These are phyloP conservation scores for Parastagonospora nodorum DNA, from an alignment of 2,329 filamentous ascomycete genomes.

Conservation along the genomic window DNA sequence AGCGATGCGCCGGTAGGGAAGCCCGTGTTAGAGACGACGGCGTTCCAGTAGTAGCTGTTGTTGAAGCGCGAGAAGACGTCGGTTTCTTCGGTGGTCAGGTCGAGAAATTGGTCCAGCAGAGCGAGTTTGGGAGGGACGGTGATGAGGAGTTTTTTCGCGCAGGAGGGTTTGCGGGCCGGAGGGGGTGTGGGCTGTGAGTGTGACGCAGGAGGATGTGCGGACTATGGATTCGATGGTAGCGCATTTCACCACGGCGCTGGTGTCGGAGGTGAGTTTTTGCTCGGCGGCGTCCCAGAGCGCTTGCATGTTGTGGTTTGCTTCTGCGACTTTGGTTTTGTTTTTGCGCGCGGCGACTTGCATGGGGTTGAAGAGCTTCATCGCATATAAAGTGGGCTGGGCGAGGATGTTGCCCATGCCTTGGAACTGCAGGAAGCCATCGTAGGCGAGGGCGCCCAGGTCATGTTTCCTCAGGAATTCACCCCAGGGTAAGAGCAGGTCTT, in stretches of 20 bases:
- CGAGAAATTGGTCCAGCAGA: constrained; percentile 42
- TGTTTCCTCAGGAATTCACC: constrained; percentile 57
- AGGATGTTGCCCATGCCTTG: constrained; percentile 50
- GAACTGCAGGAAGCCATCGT: constrained; percentile 47
- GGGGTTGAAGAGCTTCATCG: too few relatives aligned
- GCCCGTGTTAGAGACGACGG: constrained; percentile 47
- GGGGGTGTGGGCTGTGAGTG: constrained; percentile 17
- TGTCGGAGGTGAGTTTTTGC: too few relatives aligned
- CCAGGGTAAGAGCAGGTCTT: constrained; percentile 55
- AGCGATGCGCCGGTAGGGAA: constrained; percentile 28
- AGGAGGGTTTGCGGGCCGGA: constrained; percentile 32
- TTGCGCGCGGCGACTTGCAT: too few relatives aligned
- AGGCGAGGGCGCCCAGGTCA: constrained; percentile 49
- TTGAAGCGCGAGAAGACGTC: constrained; percentile 47
- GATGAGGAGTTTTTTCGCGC: constrained; percentile 50
- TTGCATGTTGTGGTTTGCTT: too few relatives aligned
- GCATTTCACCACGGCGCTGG: too few relatives aligned
- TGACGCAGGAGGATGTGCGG: not conserved
- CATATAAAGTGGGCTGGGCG: too few relatives aligned
- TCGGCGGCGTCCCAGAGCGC: too few relatives aligned
- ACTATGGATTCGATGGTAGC: not conserved
- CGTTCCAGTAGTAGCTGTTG: constrained; percentile 48
- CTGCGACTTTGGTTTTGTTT: too few relatives aligned
- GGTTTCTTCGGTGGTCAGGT: constrained; percentile 43
- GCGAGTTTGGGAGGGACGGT: constrained; percentile 49